A percentile compares a stretch with the other conserved stretches of the same genome.
Conservation (phyloP, 2,329 filamentous ascomycete genomes). For the Neospermospora avenae region DNA sequence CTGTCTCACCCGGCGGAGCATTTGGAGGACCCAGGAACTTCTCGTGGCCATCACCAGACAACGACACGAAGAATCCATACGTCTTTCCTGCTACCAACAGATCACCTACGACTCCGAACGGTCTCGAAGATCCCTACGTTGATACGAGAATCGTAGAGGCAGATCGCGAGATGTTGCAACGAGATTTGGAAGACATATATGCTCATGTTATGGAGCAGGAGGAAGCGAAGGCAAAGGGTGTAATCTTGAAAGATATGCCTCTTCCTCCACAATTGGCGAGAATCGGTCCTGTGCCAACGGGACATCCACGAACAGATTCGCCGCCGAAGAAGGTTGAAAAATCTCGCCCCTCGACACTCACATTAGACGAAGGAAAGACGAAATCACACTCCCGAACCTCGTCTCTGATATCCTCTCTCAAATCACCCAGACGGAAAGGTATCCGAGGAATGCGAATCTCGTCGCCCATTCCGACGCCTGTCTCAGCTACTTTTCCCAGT, state of each 20-base stretch:
- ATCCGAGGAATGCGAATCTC: conserved; percentile 56
- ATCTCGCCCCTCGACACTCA: conserved; percentile 42
- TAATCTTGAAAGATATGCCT: conserved; percentile 45
- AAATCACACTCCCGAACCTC: conserved; percentile 52
- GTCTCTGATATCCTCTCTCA: conserved; percentile 58
- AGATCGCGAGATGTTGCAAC: conserved; percentile 71
- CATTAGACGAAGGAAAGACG: conserved; percentile 41
- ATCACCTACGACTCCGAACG: conserved; percentile 24
- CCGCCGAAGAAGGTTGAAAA: conserved; percentile 46
- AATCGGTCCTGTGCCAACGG: conserved; percentile 29
- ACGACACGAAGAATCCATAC: conserved; percentile 41
- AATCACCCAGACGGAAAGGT: conserved; percentile 47
- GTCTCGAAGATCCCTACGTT: conserved; percentile 63
- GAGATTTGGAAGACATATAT: conserved; percentile 87
- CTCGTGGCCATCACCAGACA: conserved; percentile 48
- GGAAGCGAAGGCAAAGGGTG: conserved; percentile 57
- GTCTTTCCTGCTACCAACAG: conserved; percentile 42
- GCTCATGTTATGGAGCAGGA: conserved; percentile 91
- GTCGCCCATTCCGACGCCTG: conserved; percentile 63
- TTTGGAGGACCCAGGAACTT: conserved; percentile 39
- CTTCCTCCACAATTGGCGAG: conserved; percentile 26
- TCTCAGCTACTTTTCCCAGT: conserved; percentile 56
- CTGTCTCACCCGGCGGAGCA: conserved; percentile 31
- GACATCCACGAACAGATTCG: conserved; percentile 32
- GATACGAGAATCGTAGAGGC: conserved; percentile 73